A percentile compares a stretch with the other conserved stretches of the same genome.
Evolutionary conservation across 1,139 yeast species (phyloP).

Genomic region (Saccharomyces hybrid): DNA sequence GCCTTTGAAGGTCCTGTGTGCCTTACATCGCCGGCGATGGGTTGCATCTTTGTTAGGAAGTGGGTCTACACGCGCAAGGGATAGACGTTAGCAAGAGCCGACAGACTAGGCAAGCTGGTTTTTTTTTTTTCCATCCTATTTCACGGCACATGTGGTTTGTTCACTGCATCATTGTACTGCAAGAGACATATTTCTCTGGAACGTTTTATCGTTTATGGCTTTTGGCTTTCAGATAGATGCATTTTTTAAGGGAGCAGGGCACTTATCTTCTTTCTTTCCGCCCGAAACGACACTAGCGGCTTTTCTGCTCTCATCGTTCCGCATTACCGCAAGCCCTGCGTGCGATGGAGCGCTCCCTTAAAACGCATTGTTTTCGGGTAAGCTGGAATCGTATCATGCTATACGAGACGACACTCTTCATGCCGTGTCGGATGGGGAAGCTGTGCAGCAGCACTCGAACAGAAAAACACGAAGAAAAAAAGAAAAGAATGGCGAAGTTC

Average conservation of each 20-base stretch:
- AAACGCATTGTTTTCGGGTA: neutral
- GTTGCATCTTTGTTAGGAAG: neutral
- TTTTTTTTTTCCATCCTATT: neutral
- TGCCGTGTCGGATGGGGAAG: neutral
- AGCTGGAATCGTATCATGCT: neutral
- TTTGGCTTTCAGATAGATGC: neutral
- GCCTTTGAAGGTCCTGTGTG: neutral
- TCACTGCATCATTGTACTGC: neutral
- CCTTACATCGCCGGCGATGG: neutral
- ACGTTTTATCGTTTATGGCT: neutral
- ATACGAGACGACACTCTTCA: neutral
- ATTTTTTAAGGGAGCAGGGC: neutral
- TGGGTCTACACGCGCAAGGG: neutral
- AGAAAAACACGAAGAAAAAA: neutral
- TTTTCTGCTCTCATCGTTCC: neutral
- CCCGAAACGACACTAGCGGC: neutral
- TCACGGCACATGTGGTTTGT: neutral
- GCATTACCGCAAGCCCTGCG: neutral
- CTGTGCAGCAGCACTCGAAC: neutral
- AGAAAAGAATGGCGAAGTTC: neutral
- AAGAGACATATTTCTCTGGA: neutral
- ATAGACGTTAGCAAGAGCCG: neutral
- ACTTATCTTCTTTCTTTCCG: neutral
- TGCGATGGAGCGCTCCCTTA: neutral
- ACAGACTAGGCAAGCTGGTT: neutral